Evolutionary conservation across 2,329 filamentous ascomycete species (phyloP).

Genomic region (Macrophomina pseudophaseolina): DNA sequence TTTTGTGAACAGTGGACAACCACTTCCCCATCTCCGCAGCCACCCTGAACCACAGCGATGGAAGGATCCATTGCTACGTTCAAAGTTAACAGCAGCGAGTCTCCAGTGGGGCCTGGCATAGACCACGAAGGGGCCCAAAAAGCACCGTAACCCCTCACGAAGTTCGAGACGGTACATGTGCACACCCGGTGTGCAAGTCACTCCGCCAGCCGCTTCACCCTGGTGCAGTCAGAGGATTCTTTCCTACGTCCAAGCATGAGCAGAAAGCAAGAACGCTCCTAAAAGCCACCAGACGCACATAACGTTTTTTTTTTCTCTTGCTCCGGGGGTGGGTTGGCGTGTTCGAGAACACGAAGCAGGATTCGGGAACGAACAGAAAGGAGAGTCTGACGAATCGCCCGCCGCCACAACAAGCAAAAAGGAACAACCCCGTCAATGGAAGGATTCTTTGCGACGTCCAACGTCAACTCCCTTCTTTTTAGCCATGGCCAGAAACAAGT

Average conservation of each 20-base stretch:
- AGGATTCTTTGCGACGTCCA: conserved; percentile 10
- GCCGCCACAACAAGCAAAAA: background rate
- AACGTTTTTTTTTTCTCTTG: no score
- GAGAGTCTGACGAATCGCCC: background rate
- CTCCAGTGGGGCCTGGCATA: background rate
- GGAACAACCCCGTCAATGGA: background rate
- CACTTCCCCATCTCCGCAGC: background rate
- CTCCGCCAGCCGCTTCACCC: background rate
- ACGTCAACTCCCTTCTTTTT: no score
- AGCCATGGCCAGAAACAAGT: no score
- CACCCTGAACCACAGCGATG: background rate
- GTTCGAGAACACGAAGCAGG: background rate
- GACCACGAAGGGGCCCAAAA: background rate
- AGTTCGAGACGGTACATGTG: background rate
- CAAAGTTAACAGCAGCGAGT: background rate
- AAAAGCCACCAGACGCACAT: no score
- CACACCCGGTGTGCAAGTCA: background rate
- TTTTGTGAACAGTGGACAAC: background rate
- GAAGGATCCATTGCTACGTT: conserved; percentile 12
- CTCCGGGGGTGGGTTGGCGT: background rate
- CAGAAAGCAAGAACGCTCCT: background rate
- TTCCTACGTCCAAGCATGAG: background rate
- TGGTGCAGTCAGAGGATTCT: background rate
- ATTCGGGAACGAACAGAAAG: background rate
- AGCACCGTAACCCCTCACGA: background rate